Base-by-base conservation (phyloP, 202 grass and related monocot genomes). In the Elaeis oleifera region DNA sequence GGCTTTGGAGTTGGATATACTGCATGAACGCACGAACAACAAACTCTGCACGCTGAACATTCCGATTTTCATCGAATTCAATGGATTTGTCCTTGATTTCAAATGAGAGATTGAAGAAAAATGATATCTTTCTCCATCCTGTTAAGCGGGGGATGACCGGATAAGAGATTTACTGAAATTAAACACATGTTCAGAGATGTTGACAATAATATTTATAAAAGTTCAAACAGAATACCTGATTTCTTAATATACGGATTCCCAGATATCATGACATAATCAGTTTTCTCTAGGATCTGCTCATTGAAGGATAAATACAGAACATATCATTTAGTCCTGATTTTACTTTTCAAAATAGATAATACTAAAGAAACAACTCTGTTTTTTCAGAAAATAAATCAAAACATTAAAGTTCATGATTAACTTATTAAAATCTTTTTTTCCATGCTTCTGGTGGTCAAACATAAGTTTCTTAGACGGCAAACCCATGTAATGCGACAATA, bases 61-160 rank as follows among this genome's bases (percentile, higher is more conserved):
- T 90, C 52, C 53, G 76, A 32, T 72, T 85, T 60, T 96, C 87
- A 77, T 96, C 87, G 55, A 90, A 96, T 67, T 96, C 84, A 74
- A 90, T 88, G 39, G 78, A 74, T 64, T 32, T 83, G 59, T 96
- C 79, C 64, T 77, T 96, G 72, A 88, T 90, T 88, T 96, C 87
- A 65, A 78, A 90, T 4, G 87, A 96, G 53, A 90, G 68, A 74
- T 81, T 85, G 79, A 85, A 90, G 81, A 90, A 90, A 73, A 86
- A 90, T 57, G 87, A 81, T 73, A 96, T 88, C 52, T 96, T 96
- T 65, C 87, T 88, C 91, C 87, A 96, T 72, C 87, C 84, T 88
- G 68, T 71, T 58, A 64, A 67, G 9, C 74, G 52, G 24, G 52
- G 24, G 16, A 39, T 50, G 61, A 49, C 68, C 26, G 18, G 19